Percentiles rank a stretch among this genome's conserved stretches.
These are phyloP conservation scores for Ophiosphaerella herpotricha DNA, from an alignment of 2,329 filamentous ascomycete genomes.

Conservation along the genomic window DNA sequence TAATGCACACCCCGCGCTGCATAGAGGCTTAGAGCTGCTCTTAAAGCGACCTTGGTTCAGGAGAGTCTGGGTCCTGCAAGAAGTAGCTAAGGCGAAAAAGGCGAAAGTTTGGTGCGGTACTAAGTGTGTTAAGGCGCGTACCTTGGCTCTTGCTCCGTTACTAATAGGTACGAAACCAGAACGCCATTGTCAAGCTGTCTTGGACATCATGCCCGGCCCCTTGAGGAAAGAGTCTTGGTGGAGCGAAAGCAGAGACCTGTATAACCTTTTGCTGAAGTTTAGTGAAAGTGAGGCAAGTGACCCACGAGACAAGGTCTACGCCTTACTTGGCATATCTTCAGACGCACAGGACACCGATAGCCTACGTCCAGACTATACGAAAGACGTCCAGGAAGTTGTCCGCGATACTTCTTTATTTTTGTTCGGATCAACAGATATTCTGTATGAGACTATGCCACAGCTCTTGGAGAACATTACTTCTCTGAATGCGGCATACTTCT, in stretches of 20 bases:
- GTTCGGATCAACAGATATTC: neutral
- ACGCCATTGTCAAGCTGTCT: conserved; percentile 17
- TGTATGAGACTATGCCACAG: neutral
- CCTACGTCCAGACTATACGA: neutral
- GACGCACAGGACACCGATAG: conserved; percentile 2
- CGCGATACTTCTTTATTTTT: neutral
- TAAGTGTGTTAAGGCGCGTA: conserved; percentile 9
- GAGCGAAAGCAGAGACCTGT: conserved; percentile 14
- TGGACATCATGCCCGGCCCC: conserved; percentile 27
- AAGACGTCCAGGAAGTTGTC: neutral
- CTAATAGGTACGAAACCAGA: conserved; percentile 4
- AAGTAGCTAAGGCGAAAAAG: conserved; percentile 18
- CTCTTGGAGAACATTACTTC: neutral
- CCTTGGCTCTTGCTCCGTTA: conserved; percentile 14
- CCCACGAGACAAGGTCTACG: conserved; percentile 23
- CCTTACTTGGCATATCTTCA: conserved; percentile 22
- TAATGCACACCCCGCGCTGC: neutral
- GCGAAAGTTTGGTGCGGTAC: conserved; percentile 12
- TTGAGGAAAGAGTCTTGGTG: conserved; percentile 20
- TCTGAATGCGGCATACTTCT: neutral
- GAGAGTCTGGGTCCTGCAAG: conserved; percentile 25
- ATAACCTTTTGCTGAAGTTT: conserved; percentile 19
- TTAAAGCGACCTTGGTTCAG: conserved; percentile 19
- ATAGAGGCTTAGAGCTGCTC: conserved; percentile 5
- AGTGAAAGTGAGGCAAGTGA: conserved; percentile 14